These are phyloP conservation scores for Sarocladium brachiariae DNA, from an alignment of 2,329 filamentous ascomycete genomes.

Conservation along the genomic window DNA sequence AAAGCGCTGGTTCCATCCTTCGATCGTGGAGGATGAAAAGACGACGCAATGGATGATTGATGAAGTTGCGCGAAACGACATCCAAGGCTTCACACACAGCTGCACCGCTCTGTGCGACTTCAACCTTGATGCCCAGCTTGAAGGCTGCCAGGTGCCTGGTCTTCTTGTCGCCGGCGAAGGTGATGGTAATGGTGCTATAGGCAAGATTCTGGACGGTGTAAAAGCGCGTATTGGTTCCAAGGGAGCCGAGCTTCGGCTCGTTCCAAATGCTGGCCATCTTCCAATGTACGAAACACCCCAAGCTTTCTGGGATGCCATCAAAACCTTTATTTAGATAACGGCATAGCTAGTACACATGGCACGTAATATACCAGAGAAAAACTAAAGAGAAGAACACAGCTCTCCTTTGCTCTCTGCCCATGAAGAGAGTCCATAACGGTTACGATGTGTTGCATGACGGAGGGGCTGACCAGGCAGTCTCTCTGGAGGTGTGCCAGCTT, in stretches of 20 bases:
- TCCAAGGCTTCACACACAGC: constrained; percentile 61
- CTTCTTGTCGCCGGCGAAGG: constrained; percentile 65
- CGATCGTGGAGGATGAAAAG: constrained; percentile 34
- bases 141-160: constrained; percentile 47
- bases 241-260: constrained; percentile 53
- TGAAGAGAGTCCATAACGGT: no score
- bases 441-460: no score
- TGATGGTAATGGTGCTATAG: constrained; percentile 64
- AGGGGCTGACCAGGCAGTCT: no score
- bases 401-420: no score
- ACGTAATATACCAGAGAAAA: no score
- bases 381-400: no score
- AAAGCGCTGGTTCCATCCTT: constrained; percentile 69
- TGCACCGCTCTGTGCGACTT: constrained; percentile 68
- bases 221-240: constrained; percentile 46
- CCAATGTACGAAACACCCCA: constrained; percentile 74
- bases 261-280: constrained; percentile 69
- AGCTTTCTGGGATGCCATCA: constrained; percentile 59
- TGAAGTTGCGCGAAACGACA: constrained; percentile 62
- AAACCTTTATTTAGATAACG: constrained; percentile 41
- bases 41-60: constrained; percentile 49
- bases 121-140: constrained; percentile 54
- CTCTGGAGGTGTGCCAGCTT: no score
- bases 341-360: neutral
- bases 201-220: constrained; percentile 75